Percentiles rank a stretch among this genome's conserved stretches.
These are phyloP conservation scores for Podospora appendiculata DNA, from an alignment of 495 filamentous ascomycete species.

Conservation along the genomic window DNA sequence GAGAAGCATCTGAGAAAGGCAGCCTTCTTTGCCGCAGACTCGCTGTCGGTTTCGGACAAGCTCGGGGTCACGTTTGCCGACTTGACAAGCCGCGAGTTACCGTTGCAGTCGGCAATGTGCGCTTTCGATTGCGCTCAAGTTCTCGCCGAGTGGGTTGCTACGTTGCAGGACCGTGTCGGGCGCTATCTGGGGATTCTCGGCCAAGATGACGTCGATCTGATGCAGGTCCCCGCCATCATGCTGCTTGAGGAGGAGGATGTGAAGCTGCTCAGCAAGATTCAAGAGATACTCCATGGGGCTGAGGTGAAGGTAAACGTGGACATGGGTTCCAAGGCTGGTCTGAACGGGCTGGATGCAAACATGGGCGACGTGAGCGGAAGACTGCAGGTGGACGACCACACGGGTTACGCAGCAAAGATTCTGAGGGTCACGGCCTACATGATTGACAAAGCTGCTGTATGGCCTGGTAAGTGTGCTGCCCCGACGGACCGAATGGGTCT, in stretches of 20 bases:
- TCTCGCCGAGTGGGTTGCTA: constrained; percentile 91
- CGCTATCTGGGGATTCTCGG: constrained; percentile 82
- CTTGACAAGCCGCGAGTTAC: constrained; percentile 80
- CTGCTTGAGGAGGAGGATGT: constrained; percentile 88
- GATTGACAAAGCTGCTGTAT: constrained; percentile 82
- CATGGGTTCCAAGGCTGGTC: constrained; percentile 12
- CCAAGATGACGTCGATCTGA: constrained; percentile 68
- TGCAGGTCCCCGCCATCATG: constrained; percentile 74
- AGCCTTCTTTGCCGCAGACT: constrained; percentile 90
- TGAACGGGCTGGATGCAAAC: constrained; percentile 8
- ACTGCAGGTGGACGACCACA: constrained; percentile 52
- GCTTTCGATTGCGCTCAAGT: constrained; percentile 96
- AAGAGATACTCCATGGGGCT: constrained; percentile 68
- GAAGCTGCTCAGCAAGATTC: constrained; percentile 78
- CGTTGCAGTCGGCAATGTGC: constrained; percentile 87
- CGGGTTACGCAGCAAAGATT: constrained; percentile 79
- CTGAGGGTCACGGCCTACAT: constrained; percentile 80
- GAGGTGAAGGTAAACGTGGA: constrained; percentile 71
- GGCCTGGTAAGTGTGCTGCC: constrained; percentile 63
- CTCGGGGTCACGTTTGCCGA: constrained; percentile 82
- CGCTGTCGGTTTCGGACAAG: constrained; percentile 82
- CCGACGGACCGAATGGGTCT: not conserved
- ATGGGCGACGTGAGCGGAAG: constrained; percentile 45
- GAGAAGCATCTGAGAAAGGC: constrained; percentile 90
- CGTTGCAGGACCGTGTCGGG: constrained; percentile 90